These are phyloP conservation scores for Agrocybe praecox DNA, from an alignment of 768 basidiomycete genomes.

Conservation along the genomic window DNA sequence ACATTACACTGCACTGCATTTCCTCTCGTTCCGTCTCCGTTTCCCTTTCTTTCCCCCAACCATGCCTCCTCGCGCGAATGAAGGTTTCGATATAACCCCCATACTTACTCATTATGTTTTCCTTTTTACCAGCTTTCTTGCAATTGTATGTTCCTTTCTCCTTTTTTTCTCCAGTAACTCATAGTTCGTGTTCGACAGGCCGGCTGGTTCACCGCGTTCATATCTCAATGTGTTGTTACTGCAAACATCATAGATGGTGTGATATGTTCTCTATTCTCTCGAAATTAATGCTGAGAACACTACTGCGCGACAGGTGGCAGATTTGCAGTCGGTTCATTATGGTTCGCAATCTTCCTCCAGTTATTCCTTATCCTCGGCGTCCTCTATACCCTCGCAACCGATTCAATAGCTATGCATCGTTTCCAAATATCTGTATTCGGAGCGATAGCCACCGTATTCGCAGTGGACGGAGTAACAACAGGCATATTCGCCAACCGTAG, in stretches of 20 bases:
- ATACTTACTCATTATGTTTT: conserved; percentile 92
- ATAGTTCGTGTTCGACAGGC: conserved; percentile 36
- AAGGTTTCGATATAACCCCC: conserved; percentile 84
- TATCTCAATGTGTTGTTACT: conserved; percentile 69
- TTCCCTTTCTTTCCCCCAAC: conserved; percentile 14
- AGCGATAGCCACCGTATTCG: conserved; percentile 85
- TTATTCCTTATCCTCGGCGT: conserved; percentile 73
- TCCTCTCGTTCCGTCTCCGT: conserved; percentile 8
- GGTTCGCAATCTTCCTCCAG: conserved; percentile 87
- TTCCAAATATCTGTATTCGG: conserved; percentile 89
- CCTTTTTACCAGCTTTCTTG: conserved; percentile 81
- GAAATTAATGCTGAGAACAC: background rate
- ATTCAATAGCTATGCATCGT: conserved; percentile 92
- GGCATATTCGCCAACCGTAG: conserved; percentile 60
- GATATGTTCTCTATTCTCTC: conserved; percentile 10
- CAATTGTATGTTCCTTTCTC: conserved; percentile 57
- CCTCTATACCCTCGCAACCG: conserved; percentile 78
- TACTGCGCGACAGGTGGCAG: conserved; percentile 37
- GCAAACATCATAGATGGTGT: conserved; percentile 42
- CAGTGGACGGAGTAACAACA: conserved; percentile 70
- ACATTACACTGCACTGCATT: conserved; percentile 9
- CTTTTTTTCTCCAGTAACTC: conserved; percentile 2
- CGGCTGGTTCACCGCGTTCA: conserved; percentile 79
- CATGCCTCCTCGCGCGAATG: conserved; percentile 59
- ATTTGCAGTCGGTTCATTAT: conserved; percentile 58